Percentiles rank a stretch among this genome's conserved stretches.
Conservation (phyloP, 164 flowering plant genomes). For the Piper longum region DNA sequence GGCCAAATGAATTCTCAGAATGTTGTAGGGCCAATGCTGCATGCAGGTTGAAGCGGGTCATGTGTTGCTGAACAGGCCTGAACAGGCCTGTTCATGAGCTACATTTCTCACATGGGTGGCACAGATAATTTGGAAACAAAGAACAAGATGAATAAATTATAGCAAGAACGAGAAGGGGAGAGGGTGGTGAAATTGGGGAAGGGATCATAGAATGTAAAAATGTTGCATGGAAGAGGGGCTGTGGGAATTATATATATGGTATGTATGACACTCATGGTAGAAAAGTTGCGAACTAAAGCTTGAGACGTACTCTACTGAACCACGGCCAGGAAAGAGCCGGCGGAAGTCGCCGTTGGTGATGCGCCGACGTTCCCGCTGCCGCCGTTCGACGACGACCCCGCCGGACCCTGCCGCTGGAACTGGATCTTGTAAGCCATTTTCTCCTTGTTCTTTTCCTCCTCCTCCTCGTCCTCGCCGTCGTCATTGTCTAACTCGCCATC, state of each 20-base stretch:
- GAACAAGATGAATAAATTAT: background rate
- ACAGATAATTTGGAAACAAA: constrained; percentile 27
- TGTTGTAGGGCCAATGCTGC: background rate
- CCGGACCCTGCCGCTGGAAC: constrained; percentile 27
- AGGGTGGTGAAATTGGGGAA: background rate
- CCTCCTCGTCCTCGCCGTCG: constrained; percentile 27
- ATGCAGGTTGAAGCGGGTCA: background rate
- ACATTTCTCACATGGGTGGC: constrained; percentile 4
- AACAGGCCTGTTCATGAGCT: background rate
- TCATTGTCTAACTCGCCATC: constrained; percentile 5
- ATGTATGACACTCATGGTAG: too few species aligned
- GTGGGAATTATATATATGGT: too few species aligned
- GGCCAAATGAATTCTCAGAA: background rate
- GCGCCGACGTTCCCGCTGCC: constrained; percentile 17
- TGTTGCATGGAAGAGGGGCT: background rate
- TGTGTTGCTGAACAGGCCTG: background rate
- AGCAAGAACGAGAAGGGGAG: background rate
- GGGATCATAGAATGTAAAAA: constrained; percentile 1
- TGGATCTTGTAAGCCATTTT: constrained; percentile 35
- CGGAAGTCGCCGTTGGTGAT: constrained; percentile 4
- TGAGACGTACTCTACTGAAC: constrained; percentile 18
- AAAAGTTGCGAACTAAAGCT: background rate
- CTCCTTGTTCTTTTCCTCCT: constrained; percentile 19
- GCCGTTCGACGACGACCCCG: constrained; percentile 14
- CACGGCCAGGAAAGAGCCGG: constrained; percentile 34